Base-by-base conservation (phyloP, 2,329 filamentous ascomycete genomes). In the Scedosporium minutisporum region DNA sequence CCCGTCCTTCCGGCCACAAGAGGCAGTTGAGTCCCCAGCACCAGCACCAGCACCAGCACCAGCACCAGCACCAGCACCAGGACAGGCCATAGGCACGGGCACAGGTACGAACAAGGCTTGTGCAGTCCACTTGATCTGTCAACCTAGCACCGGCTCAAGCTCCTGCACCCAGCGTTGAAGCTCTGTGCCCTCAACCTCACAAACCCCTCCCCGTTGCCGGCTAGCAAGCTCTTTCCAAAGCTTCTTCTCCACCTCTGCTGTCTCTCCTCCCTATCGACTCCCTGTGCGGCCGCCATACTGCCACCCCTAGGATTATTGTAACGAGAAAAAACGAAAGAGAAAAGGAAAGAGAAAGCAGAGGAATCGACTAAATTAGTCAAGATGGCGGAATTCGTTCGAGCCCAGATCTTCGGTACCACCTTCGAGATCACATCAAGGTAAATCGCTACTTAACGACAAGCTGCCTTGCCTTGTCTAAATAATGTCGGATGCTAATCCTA, bases 351-450 rank as follows among this genome's bases (percentile, higher is more conserved):
- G 46, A 51, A 6, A 57, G 51, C 51, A 33, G 14, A 58, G 23
- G 6, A 16, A 14, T 29, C 57, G 9, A 42, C 12, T 62, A 65
- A 65, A 69, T 75, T 85, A 87, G 73, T 74, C 85, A 87, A 74
- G 76, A 97, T 99, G 95, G 95, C 95, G 76, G 95, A 99, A 84
- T 99, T 99, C 78, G 91, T 99, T 74, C 90, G 95, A 79, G 93
- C 93, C 75, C 93, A 97, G 84, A 97, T 99, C 77, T 99, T 99
- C 75, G 95, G 95, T 75, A 99, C 95, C 66, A 97, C 95, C 70
- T 99, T 99, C 75, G 95, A 99, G 86, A 97, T 97, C 79, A 99
- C 95, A 70, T 97, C 93, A 78, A 90, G 95, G 92, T 97, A 86
- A 21, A 29, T 62, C 46, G n/a, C 23, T 66, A n/a, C n/a, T n/a